phyloP scores from a whole-genome alignment of 208 protist species.

The Endotrypanum monterogeii region DNA sequence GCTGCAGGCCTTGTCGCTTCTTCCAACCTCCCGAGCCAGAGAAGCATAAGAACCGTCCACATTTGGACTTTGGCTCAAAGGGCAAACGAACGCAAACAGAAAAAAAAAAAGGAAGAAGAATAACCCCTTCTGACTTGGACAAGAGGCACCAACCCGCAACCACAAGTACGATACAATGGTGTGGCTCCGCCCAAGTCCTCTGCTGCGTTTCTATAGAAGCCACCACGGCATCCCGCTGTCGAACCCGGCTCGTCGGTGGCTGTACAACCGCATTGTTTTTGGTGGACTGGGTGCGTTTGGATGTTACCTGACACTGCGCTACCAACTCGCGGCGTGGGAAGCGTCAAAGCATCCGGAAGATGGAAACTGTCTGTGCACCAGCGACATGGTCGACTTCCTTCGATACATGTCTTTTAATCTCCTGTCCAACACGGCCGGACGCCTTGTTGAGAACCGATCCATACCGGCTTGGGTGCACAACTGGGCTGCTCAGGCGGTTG shows the following conservation, averaged over 20 bases:
- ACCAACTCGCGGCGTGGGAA: slow-evolving; percentile 67
- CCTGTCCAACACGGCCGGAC: slow-evolving; percentile 53
- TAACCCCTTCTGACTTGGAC: not conserved
- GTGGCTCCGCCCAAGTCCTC: slow-evolving; percentile 13
- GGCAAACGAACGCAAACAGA: no score
- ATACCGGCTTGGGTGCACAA: slow-evolving; percentile 57
- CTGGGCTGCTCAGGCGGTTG: slow-evolving; percentile 37
- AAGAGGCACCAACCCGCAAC: not conserved
- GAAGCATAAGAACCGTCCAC: not conserved
- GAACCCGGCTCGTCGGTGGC: slow-evolving; percentile 77
- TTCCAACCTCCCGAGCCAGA: not conserved
- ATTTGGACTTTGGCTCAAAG: no score
- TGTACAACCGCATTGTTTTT: slow-evolving; percentile 66
- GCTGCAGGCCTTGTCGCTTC: not conserved
- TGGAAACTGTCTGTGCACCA: slow-evolving; percentile 54
- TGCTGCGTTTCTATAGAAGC: slow-evolving; percentile 61
- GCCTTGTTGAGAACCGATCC: slow-evolving; percentile 38
- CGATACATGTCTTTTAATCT: slow-evolving; percentile 68
- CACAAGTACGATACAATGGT: slow-evolving; percentile 1
- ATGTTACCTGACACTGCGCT: slow-evolving; percentile 44
- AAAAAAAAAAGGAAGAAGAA: no score
- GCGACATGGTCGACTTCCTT: slow-evolving; percentile 63
- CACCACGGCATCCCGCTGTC: slow-evolving; percentile 31
- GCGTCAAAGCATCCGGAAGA: slow-evolving; percentile 33
- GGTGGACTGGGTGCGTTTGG: slow-evolving; percentile 32